Evolutionary conservation across 768 basidiomycete genomes (phyloP).

Genomic region (Trichaptum fuscoviolaceum): DNA sequence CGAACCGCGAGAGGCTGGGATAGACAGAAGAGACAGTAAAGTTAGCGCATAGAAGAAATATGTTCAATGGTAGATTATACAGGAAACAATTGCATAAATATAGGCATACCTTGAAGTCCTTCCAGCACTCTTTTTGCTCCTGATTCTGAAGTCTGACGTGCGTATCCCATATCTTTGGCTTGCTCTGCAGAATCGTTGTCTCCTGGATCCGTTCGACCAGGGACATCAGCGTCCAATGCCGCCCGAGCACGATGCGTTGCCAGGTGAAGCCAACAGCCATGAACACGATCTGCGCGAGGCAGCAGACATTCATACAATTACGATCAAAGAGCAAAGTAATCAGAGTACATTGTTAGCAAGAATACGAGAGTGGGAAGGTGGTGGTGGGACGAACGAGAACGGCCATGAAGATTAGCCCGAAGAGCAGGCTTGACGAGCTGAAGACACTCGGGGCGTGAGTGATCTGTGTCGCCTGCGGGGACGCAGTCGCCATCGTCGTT

Average conservation of each 20-base stretch:
- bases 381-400: not conserved
- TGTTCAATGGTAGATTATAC: too few relatives aligned
- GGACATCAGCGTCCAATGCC: not conserved
- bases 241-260: not conserved
- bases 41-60: too few relatives aligned
- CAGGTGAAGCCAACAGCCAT: not conserved
- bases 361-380: not conserved
- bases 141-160: not conserved
- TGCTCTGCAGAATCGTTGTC: not conserved
- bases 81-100: not conserved
- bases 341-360: not conserved
- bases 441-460: conserved; percentile 2
- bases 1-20: not conserved
- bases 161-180: not conserved
- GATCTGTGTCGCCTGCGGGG: not conserved
- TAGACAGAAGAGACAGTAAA: too few relatives aligned
- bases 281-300: not conserved
- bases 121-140: not conserved
- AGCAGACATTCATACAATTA: not conserved
- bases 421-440: not conserved
- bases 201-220: not conserved
- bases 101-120: not conserved
- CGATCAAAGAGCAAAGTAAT: not conserved
- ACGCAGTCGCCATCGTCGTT: not conserved
- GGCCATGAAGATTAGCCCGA: not conserved